phyloP scores from a whole-genome alignment of 2,329 filamentous ascomycete species.

The Fusarium sp. region DNA sequence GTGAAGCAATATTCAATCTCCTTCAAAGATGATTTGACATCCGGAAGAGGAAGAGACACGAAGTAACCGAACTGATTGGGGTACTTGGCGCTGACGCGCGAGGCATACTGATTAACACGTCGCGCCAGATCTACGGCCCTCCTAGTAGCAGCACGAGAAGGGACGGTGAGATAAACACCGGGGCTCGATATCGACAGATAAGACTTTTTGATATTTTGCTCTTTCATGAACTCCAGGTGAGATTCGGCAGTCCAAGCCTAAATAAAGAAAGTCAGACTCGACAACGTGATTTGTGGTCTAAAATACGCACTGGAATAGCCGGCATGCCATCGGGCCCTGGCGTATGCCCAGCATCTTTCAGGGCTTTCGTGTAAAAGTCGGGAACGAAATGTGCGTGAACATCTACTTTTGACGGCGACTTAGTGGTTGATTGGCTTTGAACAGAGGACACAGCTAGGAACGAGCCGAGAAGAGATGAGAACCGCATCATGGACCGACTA shows the following conservation, averaged over 20 bases:
- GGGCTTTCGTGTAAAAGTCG: slow-evolving; percentile 10
- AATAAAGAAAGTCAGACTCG: accelerated
- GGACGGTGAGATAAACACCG: slow-evolving; percentile 21
- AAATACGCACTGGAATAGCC: neutral
- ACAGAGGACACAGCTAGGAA: neutral
- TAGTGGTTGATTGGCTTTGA: neutral
- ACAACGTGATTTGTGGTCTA: accelerated
- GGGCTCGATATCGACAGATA: slow-evolving; percentile 23
- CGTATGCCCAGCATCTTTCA: slow-evolving; percentile 13
- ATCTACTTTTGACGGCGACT: slow-evolving; percentile 17
- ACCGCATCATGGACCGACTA: neutral
- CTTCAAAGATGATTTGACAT: slow-evolving; percentile 18
- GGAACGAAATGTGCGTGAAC: slow-evolving; percentile 23
- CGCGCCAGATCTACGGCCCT: slow-evolving; percentile 11
- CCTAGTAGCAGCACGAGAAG: neutral
- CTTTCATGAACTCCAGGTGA: slow-evolving; percentile 25
- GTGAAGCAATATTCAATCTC: slow-evolving; percentile 6
- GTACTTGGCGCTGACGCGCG: slow-evolving; percentile 16
- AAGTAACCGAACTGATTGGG: slow-evolving; percentile 26
- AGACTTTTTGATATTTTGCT: slow-evolving; percentile 17
- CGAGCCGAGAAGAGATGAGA: neutral
- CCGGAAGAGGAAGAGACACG: slow-evolving; percentile 7
- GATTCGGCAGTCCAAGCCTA: slow-evolving; percentile 22
- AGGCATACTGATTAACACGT: slow-evolving; percentile 7
- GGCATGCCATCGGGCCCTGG: slow-evolving; percentile 23